Conservation (phyloP, 441 rosid species). For the Erodium texanum region DNA sequence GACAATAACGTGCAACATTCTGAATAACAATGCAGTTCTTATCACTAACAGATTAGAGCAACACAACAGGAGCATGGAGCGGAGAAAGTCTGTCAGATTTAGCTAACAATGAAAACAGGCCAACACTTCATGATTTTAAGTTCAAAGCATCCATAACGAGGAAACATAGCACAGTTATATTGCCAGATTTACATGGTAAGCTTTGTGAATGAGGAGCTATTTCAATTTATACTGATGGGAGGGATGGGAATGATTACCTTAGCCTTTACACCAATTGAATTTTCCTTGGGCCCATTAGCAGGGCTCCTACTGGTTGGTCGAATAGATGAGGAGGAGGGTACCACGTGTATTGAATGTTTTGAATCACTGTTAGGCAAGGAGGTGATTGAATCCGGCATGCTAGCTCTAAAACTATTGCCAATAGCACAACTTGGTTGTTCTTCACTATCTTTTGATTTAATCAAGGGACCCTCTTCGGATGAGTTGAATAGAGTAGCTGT, state of each 20-base stretch:
- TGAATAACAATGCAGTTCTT: background rate
- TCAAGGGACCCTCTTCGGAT: too few species aligned
- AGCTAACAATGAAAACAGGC: background rate
- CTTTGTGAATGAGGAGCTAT: too few species aligned
- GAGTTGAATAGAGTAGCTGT: background rate
- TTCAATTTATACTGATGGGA: too few species aligned
- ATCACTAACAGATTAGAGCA: background rate
- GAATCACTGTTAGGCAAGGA: background rate
- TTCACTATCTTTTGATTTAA: conserved; percentile 2
- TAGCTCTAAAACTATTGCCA: conserved; percentile 1
- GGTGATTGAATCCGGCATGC: conserved; percentile 1
- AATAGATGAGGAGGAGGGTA: background rate
- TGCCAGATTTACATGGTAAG: background rate
- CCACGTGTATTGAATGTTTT: background rate
- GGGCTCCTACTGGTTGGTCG: conserved; percentile 2
- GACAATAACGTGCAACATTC: too few species aligned
- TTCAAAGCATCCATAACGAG: background rate
- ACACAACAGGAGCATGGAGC: background rate
- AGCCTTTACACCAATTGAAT: background rate
- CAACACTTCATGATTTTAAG: background rate
- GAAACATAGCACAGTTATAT: background rate
- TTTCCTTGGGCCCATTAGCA: conserved; percentile 7
- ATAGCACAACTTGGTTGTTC: background rate
- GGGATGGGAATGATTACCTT: conserved; percentile 16
- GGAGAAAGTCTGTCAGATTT: background rate